Base-by-base conservation (phyloP, 2,329 filamentous ascomycete genomes). In the Amesomyces nigricolor region DNA sequence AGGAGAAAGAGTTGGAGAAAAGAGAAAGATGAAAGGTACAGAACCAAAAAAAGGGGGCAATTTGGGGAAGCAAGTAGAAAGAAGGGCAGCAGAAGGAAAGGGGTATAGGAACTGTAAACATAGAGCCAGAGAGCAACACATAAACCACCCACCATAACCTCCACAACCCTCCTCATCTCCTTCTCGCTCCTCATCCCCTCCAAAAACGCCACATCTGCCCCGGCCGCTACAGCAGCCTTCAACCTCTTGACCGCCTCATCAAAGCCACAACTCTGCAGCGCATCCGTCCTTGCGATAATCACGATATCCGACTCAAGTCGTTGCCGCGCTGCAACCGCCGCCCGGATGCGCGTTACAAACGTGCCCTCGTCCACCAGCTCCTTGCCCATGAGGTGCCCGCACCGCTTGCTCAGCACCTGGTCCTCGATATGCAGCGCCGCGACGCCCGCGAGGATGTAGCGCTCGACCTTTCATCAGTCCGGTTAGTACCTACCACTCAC, bases 391-490 rank as follows among this genome's bases (percentile, higher is more conserved):
- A 46, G 26, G 19, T 46, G 43, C 10, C 43, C 43, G 43, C 43
- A 46, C 13, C 43, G 43, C 43, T 46, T 46, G 22, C 22, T 19
- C 10, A 30, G 32, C n/a, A 47, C 45, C 14, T 47, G 45, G 45
- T 37, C 45, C 30, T 47, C 14, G 30, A 47, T 47, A 14, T 35
- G 29, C n/a, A 84, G 68, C 0, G 72, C 82, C 1, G 82, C 81
- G 3, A 86, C 77, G 13, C 81, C 81, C 5, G 76, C 72, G 26
- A 73, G 71, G 47, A 75, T 73, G 67, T 83, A 83, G 44, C 73
- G 68, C n/a, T 72, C 67, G 7, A 80, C 73, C 11, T 74, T 19
- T 35, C 11, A 13, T 7, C 32, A 35, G 3, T 10, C 32, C 4
- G 6, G 22, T 26, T 26, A 26, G 22, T 5, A 5, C 22, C 22